Conservation (phyloP, 1,284 basidiomycete species). For the Violaceomyces palustris region DNA sequence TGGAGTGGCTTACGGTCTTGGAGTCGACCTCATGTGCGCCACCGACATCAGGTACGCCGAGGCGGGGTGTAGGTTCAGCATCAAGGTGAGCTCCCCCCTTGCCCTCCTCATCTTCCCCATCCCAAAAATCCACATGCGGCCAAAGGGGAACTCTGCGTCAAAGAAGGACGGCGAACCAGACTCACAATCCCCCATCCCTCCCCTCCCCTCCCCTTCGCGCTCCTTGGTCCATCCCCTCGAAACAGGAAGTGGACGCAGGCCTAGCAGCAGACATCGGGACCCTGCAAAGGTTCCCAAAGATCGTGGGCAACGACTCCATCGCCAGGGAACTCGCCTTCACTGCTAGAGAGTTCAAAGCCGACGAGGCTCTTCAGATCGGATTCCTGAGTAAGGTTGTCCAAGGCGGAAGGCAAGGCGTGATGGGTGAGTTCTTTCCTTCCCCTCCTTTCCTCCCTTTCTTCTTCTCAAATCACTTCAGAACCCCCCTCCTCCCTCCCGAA, state of each 20-base stretch:
- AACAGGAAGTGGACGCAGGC: slow-evolving; percentile 77
- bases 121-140: too few relatives aligned
- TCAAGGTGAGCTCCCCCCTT: slow-evolving; percentile 57
- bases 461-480: neutral
- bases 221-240: too few relatives aligned
- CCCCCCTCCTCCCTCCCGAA: neutral
- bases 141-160: too few relatives aligned
- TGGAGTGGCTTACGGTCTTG: slow-evolving; percentile 71
- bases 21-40: slow-evolving; percentile 67
- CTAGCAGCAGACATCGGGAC: slow-evolving; percentile 87
- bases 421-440: slow-evolving; percentile 20
- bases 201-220: too few relatives aligned
- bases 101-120: too few relatives aligned
- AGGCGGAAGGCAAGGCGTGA: slow-evolving; percentile 62
- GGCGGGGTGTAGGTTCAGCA: slow-evolving; percentile 63
- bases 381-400: slow-evolving; percentile 70
- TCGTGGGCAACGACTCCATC: slow-evolving; percentile 73
- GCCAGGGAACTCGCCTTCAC: slow-evolving; percentile 75
- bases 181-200: too few relatives aligned
- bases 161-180: too few relatives aligned
- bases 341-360: slow-evolving; percentile 65
- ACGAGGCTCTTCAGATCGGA: slow-evolving; percentile 69
- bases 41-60: slow-evolving; percentile 78
- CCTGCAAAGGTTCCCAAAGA: slow-evolving; percentile 76
- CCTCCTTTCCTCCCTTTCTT: neutral